Evolutionary conservation across 1,284 basidiomycete species (phyloP).

Genomic region (Boletus coffeatus): DNA sequence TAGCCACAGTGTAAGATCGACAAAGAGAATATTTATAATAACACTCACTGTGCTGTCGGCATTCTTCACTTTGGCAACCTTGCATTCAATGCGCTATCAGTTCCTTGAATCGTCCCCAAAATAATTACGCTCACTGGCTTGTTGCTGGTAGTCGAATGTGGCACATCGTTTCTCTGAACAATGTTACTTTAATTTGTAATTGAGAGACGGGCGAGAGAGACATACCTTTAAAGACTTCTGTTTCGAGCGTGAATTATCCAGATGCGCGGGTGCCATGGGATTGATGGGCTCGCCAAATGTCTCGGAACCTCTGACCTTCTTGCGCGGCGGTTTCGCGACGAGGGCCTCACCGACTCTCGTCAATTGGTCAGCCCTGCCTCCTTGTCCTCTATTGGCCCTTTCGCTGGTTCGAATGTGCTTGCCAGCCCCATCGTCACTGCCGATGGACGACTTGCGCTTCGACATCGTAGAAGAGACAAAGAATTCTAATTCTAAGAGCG

Average conservation of each 20-base stretch:
- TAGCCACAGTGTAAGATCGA: no score
- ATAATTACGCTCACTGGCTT: no score
- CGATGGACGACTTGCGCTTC: no score
- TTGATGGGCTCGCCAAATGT: neutral
- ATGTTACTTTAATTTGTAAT: neutral
- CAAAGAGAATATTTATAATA: no score
- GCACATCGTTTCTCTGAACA: neutral
- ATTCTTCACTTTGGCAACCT: no score
- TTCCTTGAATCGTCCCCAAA: no score
- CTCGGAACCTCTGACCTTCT: neutral
- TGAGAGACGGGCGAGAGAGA: neutral
- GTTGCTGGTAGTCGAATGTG: neutral
- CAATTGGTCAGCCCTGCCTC: neutral
- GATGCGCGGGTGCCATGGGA: neutral
- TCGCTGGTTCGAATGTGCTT: neutral
- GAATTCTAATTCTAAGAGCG: no score
- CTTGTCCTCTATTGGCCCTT: neutral
- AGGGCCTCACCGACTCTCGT: neutral
- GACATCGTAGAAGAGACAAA: no score
- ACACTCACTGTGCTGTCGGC: no score
- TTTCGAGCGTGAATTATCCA: no score
- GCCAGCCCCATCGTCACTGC: neutral
- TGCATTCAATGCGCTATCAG: no score
- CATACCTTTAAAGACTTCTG: no score
- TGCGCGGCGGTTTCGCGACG: neutral